Percentiles rank a stretch among this genome's conserved stretches.
phyloP scores from a whole-genome alignment of 495 filamentous ascomycete genomes.

The Hypomontagnella submonticulosa region DNA sequence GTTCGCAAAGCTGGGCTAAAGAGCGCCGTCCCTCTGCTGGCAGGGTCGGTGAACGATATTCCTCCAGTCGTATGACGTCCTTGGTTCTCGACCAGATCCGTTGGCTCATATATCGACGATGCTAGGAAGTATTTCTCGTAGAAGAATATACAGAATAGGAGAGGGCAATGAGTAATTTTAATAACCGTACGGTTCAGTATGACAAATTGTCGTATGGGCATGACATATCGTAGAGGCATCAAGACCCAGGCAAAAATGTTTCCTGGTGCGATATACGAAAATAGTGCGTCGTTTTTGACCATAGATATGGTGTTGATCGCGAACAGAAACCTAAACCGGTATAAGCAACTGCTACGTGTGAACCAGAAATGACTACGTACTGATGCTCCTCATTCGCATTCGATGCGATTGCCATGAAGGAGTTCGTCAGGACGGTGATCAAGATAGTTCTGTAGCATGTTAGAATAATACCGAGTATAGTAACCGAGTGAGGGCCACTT shows the following conservation, averaged over 20 bases:
- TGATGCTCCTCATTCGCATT: slow-evolving; percentile 94
- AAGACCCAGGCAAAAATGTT: slow-evolving; percentile 90
- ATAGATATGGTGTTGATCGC: slow-evolving; percentile 94
- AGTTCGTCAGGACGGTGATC: slow-evolving; percentile 92
- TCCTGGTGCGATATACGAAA: slow-evolving; percentile 88
- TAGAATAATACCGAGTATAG: slow-evolving; percentile 18
- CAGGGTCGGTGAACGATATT: slow-evolving; percentile 65
- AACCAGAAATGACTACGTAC: slow-evolving; percentile 42
- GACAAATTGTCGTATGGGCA: slow-evolving; percentile 83
- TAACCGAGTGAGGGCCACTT: slow-evolving; percentile 26
- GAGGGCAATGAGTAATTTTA: slow-evolving; percentile 87
- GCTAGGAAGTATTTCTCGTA: slow-evolving; percentile 85
- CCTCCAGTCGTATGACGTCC: slow-evolving; percentile 52
- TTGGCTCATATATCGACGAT: slow-evolving; percentile 75
- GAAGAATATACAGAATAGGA: slow-evolving; percentile 83
- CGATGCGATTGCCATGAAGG: slow-evolving; percentile 91
- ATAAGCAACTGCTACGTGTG: slow-evolving; percentile 11
- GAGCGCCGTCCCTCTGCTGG: slow-evolving; percentile 57
- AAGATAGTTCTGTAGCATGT: slow-evolving; percentile 72
- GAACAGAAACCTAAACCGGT: slow-evolving; percentile 72
- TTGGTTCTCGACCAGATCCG: slow-evolving; percentile 70
- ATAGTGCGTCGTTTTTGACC: slow-evolving; percentile 94
- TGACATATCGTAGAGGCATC: slow-evolving; percentile 78
- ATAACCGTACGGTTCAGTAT: slow-evolving; percentile 85
- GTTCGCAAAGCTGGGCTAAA: slow-evolving; percentile 77